Evolutionary conservation across 768 basidiomycete genomes (phyloP).

Genomic region (Cantharellus anzutake): DNA sequence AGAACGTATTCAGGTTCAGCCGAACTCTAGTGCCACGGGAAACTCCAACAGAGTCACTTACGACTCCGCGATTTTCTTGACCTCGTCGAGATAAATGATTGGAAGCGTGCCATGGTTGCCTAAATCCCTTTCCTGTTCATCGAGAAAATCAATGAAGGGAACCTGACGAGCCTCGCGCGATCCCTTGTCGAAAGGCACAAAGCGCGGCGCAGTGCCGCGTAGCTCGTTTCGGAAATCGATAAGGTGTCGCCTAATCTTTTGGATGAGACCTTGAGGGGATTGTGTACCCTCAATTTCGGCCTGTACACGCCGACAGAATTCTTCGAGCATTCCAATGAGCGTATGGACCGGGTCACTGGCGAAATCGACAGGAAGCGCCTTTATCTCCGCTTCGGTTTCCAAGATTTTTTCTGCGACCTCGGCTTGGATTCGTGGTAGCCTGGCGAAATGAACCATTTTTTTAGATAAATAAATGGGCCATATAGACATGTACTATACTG

Average conservation of each 20-base stretch:
- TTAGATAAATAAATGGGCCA: too few species aligned
- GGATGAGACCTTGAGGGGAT: background rate
- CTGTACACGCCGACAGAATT: background rate
- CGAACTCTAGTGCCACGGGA: too few species aligned
- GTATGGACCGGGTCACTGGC: too few species aligned
- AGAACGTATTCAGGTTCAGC: background rate
- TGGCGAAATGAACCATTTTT: too few species aligned
- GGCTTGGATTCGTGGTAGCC: background rate
- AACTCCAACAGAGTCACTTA: background rate
- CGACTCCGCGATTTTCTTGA: slow-evolving; percentile 6
- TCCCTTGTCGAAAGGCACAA: slow-evolving; percentile 24
- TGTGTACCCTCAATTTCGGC: background rate
- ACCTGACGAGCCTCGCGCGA: slow-evolving; percentile 10
- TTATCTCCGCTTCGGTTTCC: too few species aligned
- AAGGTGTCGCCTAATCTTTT: background rate
- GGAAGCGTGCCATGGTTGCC: background rate
- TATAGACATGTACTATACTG: too few species aligned
- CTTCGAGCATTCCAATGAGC: background rate
- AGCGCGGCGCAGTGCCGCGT: slow-evolving; percentile 8
- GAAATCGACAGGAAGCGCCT: too few species aligned
- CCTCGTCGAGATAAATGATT: background rate
- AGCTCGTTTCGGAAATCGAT: background rate
- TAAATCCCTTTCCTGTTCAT: background rate
- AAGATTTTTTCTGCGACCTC: background rate
- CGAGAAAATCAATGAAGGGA: slow-evolving; percentile 6